Base-by-base conservation (phyloP, 1,284 basidiomycete species). In the Ceratobasidium sp. region DNA sequence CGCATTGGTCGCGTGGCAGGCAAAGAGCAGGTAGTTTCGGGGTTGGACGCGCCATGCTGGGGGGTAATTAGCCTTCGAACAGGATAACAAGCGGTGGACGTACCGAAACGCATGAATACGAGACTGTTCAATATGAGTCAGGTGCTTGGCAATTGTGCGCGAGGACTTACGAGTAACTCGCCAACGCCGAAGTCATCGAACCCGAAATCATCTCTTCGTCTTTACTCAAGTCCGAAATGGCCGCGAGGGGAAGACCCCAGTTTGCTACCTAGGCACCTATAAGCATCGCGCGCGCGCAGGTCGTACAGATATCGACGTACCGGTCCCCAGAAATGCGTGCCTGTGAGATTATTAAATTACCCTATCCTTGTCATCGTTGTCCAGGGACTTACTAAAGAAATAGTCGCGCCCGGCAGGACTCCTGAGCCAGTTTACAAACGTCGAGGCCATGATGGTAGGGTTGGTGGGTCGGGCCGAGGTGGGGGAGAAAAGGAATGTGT, bases 151-250 rank as follows among this genome's bases (percentile, higher is more conserved):
- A n/a, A 25, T 15, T 25, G 29, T 15, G 25, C 22, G 52, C 29
- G 56, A 55, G 35, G 54, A 90, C 93, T 82, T 78, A 96, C 94
- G 96, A 98, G 80, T 98, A 98, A 69, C 82, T 85, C 15, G 88
- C 86, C 45, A 98, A 85, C 20, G 96, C 92, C 25, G 91, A 88
- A 4, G 93, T 96, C 95, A 98, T 98, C 35, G 94, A 86, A 22
- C 95, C 93, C 60, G 94, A 96, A 75, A 98, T 98, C 77, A 93
- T 85, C 75, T 96, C 93, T 79, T 96, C 93, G 86, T 96, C 93
- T 78, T 96, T 96, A 67, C 76, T 83, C 75, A 97, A 82, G 81
- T 98, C 96, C 3, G 94, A 79, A 52, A 98, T 80, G 43, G 95
- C 95, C 73, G 95, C 95, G 45, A 98, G 80, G 68, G 95, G 95